A percentile compares a stretch with the other conserved stretches of the same genome.
These are phyloP conservation scores for Miscanthus sacchariflorus DNA, from an alignment of 202 grass and related monocot species.

Conservation along the genomic window DNA sequence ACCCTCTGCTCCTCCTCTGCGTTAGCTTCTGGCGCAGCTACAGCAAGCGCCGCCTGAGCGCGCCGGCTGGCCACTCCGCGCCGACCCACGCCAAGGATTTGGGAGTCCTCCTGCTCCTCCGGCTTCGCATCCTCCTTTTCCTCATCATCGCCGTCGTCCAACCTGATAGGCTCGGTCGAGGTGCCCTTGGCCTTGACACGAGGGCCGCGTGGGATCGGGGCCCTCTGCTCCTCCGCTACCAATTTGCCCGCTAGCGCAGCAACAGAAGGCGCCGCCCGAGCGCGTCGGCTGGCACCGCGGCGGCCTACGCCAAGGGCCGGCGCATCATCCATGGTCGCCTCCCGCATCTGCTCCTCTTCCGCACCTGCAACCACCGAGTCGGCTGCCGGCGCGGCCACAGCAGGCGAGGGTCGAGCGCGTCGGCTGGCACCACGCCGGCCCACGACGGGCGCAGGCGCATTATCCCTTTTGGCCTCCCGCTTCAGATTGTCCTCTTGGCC, in stretches of 20 bases:
- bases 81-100: background rate
- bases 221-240: background rate
- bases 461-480: background rate
- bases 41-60: background rate
- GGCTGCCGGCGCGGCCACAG: background rate
- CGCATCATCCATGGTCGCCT: background rate
- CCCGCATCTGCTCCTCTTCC: background rate
- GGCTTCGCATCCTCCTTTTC: background rate
- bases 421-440: background rate
- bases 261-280: background rate
- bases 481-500: background rate
- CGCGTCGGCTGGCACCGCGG: background rate
- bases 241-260: background rate
- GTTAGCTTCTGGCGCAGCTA: background rate
- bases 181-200: background rate
- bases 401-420: background rate
- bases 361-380: background rate
- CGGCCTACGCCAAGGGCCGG: background rate
- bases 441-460: background rate
- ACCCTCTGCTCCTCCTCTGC: background rate
- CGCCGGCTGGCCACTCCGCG: background rate
- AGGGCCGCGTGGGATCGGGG: background rate
- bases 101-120: background rate
- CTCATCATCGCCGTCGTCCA: background rate
- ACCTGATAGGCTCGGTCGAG: background rate